phyloP scores from a whole-genome alignment of 208 protist species.

The Histomonas meleagridis region DNA sequence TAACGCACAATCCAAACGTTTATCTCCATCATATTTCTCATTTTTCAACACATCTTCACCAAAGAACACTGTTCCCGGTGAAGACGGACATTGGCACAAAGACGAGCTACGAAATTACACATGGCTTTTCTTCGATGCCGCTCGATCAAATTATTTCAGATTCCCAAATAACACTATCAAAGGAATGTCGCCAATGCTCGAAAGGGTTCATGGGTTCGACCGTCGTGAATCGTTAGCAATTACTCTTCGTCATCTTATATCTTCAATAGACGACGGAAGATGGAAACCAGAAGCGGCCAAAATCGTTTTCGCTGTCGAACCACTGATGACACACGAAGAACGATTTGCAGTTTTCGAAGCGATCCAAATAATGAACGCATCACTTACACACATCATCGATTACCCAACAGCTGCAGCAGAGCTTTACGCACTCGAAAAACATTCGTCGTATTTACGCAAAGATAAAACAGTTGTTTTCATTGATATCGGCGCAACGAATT shows the following conservation, averaged over 20 bases:
- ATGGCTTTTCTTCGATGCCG: not conserved
- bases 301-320: not conserved
- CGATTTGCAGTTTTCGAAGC: not conserved
- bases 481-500: not conserved
- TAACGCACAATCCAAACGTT: not conserved
- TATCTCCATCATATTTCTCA: constrained; percentile 25
- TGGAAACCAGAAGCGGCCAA: not conserved
- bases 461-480: not conserved
- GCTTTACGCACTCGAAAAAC: not conserved
- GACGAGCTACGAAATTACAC: not conserved
- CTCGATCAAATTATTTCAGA: not conserved
- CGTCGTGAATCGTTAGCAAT: not conserved
- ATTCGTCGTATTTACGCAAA: not conserved
- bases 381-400: not conserved
- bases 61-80: not conserved
- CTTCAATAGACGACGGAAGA: not conserved
- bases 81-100: not conserved
- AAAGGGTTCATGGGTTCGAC: not conserved
- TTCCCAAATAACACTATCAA: not conserved
- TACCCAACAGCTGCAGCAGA: not conserved
- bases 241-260: not conserved
- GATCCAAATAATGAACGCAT: not conserved
- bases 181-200: not conserved
- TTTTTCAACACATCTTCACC: not conserved
- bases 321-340: not conserved